A percentile compares a stretch with the other conserved stretches of the same genome.
These are phyloP conservation scores for Phyllosticta citrichinensis DNA, from an alignment of 2,329 filamentous ascomycete genomes.

Conservation along the genomic window DNA sequence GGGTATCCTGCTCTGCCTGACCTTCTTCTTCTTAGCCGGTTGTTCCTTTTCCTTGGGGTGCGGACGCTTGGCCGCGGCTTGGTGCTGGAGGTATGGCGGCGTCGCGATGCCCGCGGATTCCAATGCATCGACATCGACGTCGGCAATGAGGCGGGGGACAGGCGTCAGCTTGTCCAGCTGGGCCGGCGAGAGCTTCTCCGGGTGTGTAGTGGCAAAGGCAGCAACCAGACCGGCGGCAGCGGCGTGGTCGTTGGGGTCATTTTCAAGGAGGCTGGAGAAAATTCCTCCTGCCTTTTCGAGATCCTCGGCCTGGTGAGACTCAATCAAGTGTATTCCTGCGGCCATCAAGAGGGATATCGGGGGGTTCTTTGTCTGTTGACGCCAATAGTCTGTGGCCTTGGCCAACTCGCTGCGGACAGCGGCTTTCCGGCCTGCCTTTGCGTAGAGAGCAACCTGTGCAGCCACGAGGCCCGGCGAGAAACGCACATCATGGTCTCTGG, in stretches of 20 bases:
- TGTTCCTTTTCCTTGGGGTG: conserved; percentile 38
- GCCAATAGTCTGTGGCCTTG: conserved; percentile 74
- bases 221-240: conserved; percentile 80
- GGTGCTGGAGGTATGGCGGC: conserved; percentile 14
- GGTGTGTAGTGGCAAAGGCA: conserved; percentile 56
- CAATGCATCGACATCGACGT: conserved; percentile 52
- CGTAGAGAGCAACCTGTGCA: conserved; percentile 69
- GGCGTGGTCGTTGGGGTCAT: conserved; percentile 56
- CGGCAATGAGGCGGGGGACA: conserved; percentile 50
- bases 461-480: conserved; percentile 80
- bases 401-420: conserved; percentile 65
- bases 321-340: conserved; percentile 72
- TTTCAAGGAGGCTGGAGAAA: conserved; percentile 60
- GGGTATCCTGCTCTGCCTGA: conserved; percentile 52
- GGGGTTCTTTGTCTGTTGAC: conserved; percentile 39
- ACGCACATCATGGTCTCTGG: conserved; percentile 56
- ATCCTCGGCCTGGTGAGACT: conserved; percentile 61
- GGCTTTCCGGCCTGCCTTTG: conserved; percentile 59
- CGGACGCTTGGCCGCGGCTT: conserved; percentile 30
- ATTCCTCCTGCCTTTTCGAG: conserved; percentile 63
- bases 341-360: conserved; percentile 61
- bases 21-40: conserved; percentile 51
- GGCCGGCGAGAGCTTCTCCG: conserved; percentile 43
- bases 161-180: conserved; percentile 50
- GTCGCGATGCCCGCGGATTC: conserved; percentile 56